phyloP scores from a whole-genome alignment of 495 filamentous ascomycete genomes.

The Hypoxylon intermedium region DNA sequence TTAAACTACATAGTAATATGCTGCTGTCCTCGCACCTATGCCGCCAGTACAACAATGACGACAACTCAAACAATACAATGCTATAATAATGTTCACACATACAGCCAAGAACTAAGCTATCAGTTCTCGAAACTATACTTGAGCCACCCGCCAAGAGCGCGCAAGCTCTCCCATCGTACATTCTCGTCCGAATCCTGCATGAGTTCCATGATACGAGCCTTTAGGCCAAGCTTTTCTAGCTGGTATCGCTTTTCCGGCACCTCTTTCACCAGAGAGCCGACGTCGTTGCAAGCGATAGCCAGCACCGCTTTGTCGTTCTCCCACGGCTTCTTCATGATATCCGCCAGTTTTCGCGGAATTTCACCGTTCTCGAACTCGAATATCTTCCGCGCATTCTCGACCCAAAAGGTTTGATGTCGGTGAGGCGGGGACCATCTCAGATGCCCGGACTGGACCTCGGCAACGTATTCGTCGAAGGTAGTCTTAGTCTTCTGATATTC shows the following conservation, averaged over 20 bases:
- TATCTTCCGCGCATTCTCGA: conserved; percentile 91
- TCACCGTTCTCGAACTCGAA: conserved; percentile 83
- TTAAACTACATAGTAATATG: conserved; percentile 31
- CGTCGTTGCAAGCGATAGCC: conserved; percentile 94
- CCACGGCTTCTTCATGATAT: conserved; percentile 87
- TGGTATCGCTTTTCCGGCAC: conserved; percentile 82
- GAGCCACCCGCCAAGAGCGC: conserved; percentile 91
- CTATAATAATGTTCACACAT: conserved; percentile 20
- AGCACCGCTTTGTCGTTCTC: conserved; percentile 94
- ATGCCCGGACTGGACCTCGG: conserved; percentile 86
- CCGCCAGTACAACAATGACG: conserved; percentile 10
- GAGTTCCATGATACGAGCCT: conserved; percentile 90
- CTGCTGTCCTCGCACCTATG: conserved; percentile 19
- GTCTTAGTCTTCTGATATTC: conserved; percentile 97
- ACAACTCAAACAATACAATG: conserved; percentile 27
- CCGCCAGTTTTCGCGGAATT: conserved; percentile 80
- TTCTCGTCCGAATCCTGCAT: conserved; percentile 91
- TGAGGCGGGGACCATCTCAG: conserved; percentile 96
- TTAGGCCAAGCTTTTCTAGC: conserved; percentile 89
- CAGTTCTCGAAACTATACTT: conserved; percentile 82
- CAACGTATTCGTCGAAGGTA: conserved; percentile 94
- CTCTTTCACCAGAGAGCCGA: conserved; percentile 87
- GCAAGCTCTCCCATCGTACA: conserved; percentile 93
- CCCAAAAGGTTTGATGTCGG: conserved; percentile 89
- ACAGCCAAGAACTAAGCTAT: conserved; percentile 5